These are phyloP conservation scores for Metschnikowia shivogae DNA, from an alignment of 805 yeast species.

Conservation along the genomic window DNA sequence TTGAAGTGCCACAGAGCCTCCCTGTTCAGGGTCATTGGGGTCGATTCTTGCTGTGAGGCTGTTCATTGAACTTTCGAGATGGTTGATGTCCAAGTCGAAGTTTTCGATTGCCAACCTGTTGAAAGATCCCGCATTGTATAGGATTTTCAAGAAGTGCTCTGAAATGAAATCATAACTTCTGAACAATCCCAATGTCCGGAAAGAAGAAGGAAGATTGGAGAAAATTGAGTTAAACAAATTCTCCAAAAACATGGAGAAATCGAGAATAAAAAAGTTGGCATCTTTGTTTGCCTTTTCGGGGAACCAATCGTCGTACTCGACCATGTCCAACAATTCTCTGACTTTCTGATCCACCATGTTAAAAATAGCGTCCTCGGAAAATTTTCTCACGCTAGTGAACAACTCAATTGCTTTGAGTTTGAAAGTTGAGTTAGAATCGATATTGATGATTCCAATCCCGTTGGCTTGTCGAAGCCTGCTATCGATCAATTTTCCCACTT, in stretches of 20 bases:
- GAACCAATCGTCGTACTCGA: constrained; percentile 78
- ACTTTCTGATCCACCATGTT: constrained; percentile 78
- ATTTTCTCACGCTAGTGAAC: constrained; percentile 56
- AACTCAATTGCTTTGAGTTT: constrained; percentile 48
- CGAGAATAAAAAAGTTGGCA: constrained; percentile 73
- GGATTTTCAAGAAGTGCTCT: constrained; percentile 57
- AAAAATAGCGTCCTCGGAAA: constrained; percentile 78
- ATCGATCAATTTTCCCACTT: constrained; percentile 51
- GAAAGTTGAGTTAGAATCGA: constrained; percentile 36
- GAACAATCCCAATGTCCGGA: constrained; percentile 74
- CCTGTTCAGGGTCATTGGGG: constrained; percentile 20
- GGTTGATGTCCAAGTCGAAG: constrained; percentile 75
- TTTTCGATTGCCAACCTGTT: constrained; percentile 62
- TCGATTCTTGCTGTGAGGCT: constrained; percentile 23
- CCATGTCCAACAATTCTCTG: constrained; percentile 73
- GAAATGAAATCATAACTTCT: constrained; percentile 85
- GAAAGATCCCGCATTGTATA: constrained; percentile 52
- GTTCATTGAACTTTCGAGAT: constrained; percentile 58
- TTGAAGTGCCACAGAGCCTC: constrained; percentile 50
- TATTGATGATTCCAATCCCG: constrained; percentile 37
- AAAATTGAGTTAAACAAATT: constrained; percentile 83
- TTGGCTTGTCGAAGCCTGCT: constrained; percentile 33
- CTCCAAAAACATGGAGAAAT: constrained; percentile 79
- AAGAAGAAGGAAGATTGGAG: constrained; percentile 71
- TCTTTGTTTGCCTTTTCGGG: constrained; percentile 47